Base-by-base conservation (phyloP, 2,329 filamentous ascomycete genomes). In the Ophiocordyceps camponoti-floridani region DNA sequence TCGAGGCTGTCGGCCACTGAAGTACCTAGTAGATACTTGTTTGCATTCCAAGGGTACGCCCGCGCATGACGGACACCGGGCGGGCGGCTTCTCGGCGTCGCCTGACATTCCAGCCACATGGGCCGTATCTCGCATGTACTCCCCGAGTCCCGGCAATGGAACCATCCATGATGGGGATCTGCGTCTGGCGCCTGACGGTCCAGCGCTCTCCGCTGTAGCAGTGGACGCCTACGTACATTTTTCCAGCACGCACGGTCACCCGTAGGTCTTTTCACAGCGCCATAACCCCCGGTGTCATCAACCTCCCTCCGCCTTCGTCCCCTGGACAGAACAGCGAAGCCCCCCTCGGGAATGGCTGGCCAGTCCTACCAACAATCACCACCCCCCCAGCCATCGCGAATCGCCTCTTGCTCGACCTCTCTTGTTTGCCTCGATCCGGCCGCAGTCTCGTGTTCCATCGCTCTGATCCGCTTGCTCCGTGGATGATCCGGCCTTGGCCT, bases 361-460 rank as follows among this genome's bases (percentile, higher is more conserved):
- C 35, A 38, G 35, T 19, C 35, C 16, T 18, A 38, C 35, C 35
- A 38, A 31, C 42, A 54, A 53, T 49, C 42, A 38, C n/a, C 35
- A 38, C 27, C 41, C 41, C 27, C 41, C 41, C 41, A 42, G 41
- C 41, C 41, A 12, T 42, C 41, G 40, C 16, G 10, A 41, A 27
- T 10, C 19, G 23, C 27, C 4, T 27, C 41, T 42, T 31, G 41
- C 23, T 27, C 41, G 14, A n/a, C 23, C n/a, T n/a, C n/a, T 26
- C 40, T 41, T 38, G n/a, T 18, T 38, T 16, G 35, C 35, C 9
- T 30, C 35, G 35, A 7, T 16, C 18, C 16, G 35, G 35, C 35
- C 35, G 11, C 35, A 18, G 35, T 16, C 18, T 16, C 16, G 35
- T 38, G 35, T 16, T 18, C 16, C 18, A 18, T 16, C 35, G 35